Base-by-base conservation (phyloP, 148 eudicot genomes). In the Agrostemma githago region DNA sequence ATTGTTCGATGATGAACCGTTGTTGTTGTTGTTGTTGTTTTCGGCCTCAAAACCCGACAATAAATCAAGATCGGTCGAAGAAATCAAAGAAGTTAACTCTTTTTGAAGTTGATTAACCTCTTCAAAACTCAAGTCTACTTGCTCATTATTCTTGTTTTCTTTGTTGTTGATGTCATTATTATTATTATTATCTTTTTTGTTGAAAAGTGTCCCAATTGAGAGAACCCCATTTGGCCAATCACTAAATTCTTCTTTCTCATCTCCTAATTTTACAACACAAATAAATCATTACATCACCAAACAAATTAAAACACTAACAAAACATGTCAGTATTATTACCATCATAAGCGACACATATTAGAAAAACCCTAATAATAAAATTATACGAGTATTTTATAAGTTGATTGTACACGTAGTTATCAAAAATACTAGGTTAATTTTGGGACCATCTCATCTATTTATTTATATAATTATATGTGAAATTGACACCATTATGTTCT, bases 151-250 rank as follows among this genome's bases (percentile, higher is more conserved):
- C 9, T 34, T 74, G 37, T 66, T 66, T 15, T 64, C 84, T 44
- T 82, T 78, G 1, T n/a, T n/a, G 73, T 58, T 58, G 4, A 6
- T 48, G 14, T 81, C n/a, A n/a, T n/a, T n/a, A n/a, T n/a, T n/a
- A n/a, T 26, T 1, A 26, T 26, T 26, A 26, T 26, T 79, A 16
- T 74, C 76, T 67, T 80, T 87, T 56, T 75, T 83, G 72, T 74
- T 82, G 42, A 92, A 91, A 38, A 93, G 86, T 54, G 96, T 93
- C 12, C 98, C 98, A 14, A 93, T 90, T 46, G 93, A 81, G 17
- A 93, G 88, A 15, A 93, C 46, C 42, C 81, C 90, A 20, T 85
- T 68, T 72, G 98, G 96, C 98, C 98, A 93, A 62, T 93, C 96
- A 74, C 86, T 85, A 81, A 86, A 82, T 67, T 93, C 93, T 70